Evolutionary conservation across 352 stramenopile species (phyloP), one percentile per base, ranked within the genome.

Genomic region (Phytophthora sansomeana): DNA sequence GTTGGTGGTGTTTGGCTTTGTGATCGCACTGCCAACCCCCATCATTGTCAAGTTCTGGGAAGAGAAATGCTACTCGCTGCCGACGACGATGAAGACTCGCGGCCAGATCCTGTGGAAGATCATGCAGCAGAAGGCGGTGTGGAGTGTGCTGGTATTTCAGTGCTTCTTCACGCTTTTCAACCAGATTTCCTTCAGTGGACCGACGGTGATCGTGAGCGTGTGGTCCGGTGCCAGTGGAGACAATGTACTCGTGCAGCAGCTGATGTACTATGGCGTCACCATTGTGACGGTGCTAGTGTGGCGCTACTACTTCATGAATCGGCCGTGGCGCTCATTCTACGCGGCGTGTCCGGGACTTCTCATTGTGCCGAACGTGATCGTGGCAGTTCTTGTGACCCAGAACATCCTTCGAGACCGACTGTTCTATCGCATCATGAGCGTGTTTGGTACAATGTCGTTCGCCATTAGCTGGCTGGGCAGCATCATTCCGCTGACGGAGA

Each of bases 111-210:
- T 83, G 13, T 84, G 75, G 79, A 78, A 76, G 42, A 75, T 85
- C 56, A 77, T 85, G 71, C 76, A 85, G 55, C 77, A 85, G 51
- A 84, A 82, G 32, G 79, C 77, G 0, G 69, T 85, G 53, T 85
- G 79, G 76, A 75, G 63, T 7, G 71, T 80, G 7, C 11, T 87
- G 14, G 41, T 47, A 1, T 87, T 87, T 58, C 61, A 74, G 17
- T 78, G 61, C 41, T 71, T 80, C 49, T 85, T 78, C 56, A 77
- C 74, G 4, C 46, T 88, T 0, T 84, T 88, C 38, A 64, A 70
- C 26, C 36, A 46, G 14, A 74, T 87, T 42, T 51, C 56, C 1
- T 81, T 87, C 60, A 63, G 29, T 19, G 61, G 67, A 9, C 70
- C 71, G 1, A 49, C 52, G 1, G 19, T 56, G 2, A 58, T 82